A percentile compares a stretch with the other conserved stretches of the same genome.
phyloP scores from a whole-genome alignment of 345 rosid species.

The Gynandropsis gynandra region DNA sequence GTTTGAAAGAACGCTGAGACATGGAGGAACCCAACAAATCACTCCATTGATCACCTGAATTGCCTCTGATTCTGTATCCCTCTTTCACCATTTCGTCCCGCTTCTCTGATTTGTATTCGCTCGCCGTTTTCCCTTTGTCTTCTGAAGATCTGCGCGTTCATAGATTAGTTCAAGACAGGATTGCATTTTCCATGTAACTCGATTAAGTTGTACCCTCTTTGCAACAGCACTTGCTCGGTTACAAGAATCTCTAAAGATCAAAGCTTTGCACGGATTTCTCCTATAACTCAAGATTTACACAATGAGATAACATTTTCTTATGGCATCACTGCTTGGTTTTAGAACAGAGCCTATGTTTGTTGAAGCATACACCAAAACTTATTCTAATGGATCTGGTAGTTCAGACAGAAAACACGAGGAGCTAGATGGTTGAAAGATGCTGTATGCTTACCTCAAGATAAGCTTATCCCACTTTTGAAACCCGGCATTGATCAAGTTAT shows the following conservation, averaged over 20 bases:
- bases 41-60: conserved; percentile 93
- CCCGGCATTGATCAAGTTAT: conserved; percentile 59
- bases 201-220: too few relatives aligned
- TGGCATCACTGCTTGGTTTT: too few relatives aligned
- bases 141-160: conserved; percentile 40
- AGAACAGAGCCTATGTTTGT: too few relatives aligned
- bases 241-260: too few relatives aligned
- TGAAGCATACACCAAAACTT: too few relatives aligned
- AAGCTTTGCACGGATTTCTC: too few relatives aligned
- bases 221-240: too few relatives aligned
- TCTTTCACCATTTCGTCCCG: conserved; percentile 58
- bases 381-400: too few relatives aligned
- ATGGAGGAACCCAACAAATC: conserved; percentile 57
- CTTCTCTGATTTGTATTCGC: conserved; percentile 62
- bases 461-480: conserved; percentile 74
- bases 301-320: too few relatives aligned
- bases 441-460: conserved; percentile 52
- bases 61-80: conserved; percentile 71
- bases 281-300: too few relatives aligned
- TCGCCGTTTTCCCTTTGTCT: conserved; percentile 51
- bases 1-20: conserved; percentile 68
- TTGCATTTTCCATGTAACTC: too few relatives aligned
- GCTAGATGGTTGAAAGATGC: conserved; percentile 1
- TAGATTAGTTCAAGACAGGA: not conserved
- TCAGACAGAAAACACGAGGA: not conserved